Conservation (phyloP, 306 rosid genomes). For the Mimosa pudica region DNA sequence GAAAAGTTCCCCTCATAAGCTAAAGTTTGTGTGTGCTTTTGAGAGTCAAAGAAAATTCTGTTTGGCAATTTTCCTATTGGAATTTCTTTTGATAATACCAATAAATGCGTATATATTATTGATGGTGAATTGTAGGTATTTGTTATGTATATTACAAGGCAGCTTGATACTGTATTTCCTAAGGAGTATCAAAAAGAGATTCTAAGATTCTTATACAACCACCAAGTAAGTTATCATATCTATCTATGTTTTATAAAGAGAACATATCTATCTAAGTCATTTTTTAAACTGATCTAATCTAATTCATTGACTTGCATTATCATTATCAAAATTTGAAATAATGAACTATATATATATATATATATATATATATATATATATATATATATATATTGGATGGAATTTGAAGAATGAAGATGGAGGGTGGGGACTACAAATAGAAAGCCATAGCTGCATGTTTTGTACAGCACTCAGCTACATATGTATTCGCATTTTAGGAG, state of each 20-base stretch:
- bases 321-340: not conserved
- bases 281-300: not conserved
- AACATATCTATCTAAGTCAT: not conserved
- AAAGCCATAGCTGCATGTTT: slow-evolving; percentile 61
- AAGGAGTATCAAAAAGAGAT: slow-evolving; percentile 49
- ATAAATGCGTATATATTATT: no score
- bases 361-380: no score
- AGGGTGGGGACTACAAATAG: slow-evolving; percentile 65
- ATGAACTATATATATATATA: not conserved
- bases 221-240: slow-evolving; percentile 38
- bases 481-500: slow-evolving; percentile 65
- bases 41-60: no score
- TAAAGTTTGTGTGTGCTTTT: no score
- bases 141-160: slow-evolving; percentile 47
- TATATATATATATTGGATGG: not conserved
- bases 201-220: slow-evolving; percentile 47
- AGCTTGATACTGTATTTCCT: slow-evolving; percentile 41
- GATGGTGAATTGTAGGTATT: slow-evolving; percentile 40
- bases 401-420: slow-evolving; percentile 54
- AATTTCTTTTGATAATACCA: no score
- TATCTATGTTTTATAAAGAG: no score
- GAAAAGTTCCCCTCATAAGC: no score
- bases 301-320: not conserved
- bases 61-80: no score
- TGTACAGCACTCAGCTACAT: slow-evolving; percentile 54